Conservation (phyloP, 148 eudicot genomes). For the Nepenthes gracilis region DNA sequence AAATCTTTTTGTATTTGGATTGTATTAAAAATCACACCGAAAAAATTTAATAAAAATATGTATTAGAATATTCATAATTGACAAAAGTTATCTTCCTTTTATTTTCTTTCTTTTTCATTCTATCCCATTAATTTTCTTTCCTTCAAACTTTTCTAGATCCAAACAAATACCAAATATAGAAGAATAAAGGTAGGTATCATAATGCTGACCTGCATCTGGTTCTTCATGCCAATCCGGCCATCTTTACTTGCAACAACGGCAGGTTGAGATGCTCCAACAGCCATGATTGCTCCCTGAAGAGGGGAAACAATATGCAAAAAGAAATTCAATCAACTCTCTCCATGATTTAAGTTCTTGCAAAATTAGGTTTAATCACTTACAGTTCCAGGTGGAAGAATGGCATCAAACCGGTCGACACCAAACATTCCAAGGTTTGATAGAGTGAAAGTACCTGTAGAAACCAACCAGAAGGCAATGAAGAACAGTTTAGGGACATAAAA, state of each 20-base stretch:
- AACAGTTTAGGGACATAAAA: neutral
- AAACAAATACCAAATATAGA: too few relatives aligned
- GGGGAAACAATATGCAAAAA: neutral
- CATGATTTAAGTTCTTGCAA: neutral
- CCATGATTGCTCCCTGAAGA: slow-evolving; percentile 88
- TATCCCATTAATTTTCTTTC: too few relatives aligned
- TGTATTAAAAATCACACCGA: too few relatives aligned
- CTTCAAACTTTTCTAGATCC: too few relatives aligned
- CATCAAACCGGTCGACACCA: slow-evolving; percentile 93
- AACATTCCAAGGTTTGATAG: slow-evolving; percentile 91
- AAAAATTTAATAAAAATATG: too few relatives aligned
- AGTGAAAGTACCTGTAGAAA: slow-evolving; percentile 71
- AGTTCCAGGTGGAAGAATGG: slow-evolving; percentile 95
- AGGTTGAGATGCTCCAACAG: slow-evolving; percentile 95
- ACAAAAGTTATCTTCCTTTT: too few relatives aligned
- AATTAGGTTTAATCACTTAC: slow-evolving; percentile 20
- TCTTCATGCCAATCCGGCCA: slow-evolving; percentile 82
- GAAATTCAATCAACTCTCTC: neutral
- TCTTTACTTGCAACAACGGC: slow-evolving; percentile 72
- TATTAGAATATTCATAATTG: too few relatives aligned
- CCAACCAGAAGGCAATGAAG: slow-evolving; percentile 1
- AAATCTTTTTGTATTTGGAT: too few relatives aligned
- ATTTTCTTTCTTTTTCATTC: too few relatives aligned
- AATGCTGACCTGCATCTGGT: slow-evolving; percentile 58
- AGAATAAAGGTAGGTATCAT: neutral